Conservation (phyloP, 805 yeast species). For the Metschnikowia picachoensis region DNA sequence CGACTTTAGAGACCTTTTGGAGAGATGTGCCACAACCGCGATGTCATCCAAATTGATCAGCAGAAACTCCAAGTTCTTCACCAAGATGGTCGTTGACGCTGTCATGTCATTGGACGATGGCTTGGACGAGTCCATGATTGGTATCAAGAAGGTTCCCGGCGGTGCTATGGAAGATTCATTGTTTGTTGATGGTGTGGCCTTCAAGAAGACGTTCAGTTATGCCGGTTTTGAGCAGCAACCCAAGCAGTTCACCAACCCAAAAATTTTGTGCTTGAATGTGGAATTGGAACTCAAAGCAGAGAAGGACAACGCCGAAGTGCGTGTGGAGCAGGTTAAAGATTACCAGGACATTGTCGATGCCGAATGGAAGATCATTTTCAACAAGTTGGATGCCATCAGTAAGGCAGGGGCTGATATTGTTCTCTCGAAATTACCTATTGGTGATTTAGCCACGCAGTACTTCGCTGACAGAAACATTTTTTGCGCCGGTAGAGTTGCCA, state of each 20-base stretch:
- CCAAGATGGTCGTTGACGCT: slow-evolving; percentile 95
- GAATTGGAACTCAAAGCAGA: slow-evolving; percentile 97
- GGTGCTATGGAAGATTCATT: slow-evolving; percentile 94
- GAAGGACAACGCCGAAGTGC: slow-evolving; percentile 97
- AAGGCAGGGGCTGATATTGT: slow-evolving; percentile 89
- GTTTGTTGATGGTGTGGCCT: slow-evolving; percentile 92
- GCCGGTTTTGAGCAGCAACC: slow-evolving; percentile 99
- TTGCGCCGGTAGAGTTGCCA: slow-evolving; percentile 93
- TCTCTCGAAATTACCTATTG: slow-evolving; percentile 91
- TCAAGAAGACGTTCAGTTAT: slow-evolving; percentile 93
- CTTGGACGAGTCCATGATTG: slow-evolving; percentile 85
- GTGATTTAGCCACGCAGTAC: slow-evolving; percentile 97
- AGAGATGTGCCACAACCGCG: slow-evolving; percentile 93
- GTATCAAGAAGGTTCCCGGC: slow-evolving; percentile 92
- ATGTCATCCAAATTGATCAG: slow-evolving; percentile 94
- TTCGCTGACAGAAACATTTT: slow-evolving; percentile 95
- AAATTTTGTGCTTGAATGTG: slow-evolving; percentile 78
- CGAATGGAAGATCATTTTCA: slow-evolving; percentile 93
- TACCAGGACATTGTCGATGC: slow-evolving; percentile 97
- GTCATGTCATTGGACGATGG: slow-evolving; percentile 83
- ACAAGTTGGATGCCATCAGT: slow-evolving; percentile 79
- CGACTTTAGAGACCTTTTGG: slow-evolving; percentile 68
- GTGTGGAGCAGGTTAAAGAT: slow-evolving; percentile 89
- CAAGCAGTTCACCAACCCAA: slow-evolving; percentile 74
- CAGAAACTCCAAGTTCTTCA: slow-evolving; percentile 82